Evolutionary conservation across 345 rosid species (phyloP).

Genomic region (Gossypium sturtianum): DNA sequence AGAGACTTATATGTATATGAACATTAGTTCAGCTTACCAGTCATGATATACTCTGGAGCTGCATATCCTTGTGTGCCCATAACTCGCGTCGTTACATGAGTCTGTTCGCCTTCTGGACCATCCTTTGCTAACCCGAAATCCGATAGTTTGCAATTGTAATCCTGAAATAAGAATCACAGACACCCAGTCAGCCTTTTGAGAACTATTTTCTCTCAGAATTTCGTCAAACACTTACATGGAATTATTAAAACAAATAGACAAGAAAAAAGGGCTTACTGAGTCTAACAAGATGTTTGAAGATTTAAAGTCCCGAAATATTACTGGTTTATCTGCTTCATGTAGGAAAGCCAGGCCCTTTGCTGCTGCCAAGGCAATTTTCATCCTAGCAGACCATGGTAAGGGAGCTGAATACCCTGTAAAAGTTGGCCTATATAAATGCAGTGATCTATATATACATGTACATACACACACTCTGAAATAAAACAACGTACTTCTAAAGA

Average conservation of each 20-base stretch:
- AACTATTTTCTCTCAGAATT: background rate
- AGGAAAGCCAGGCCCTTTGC: slow-evolving; percentile 81
- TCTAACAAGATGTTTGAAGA: slow-evolving; percentile 68
- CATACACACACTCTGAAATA: background rate
- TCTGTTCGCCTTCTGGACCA: slow-evolving; percentile 53
- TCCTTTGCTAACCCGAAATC: slow-evolving; percentile 60
- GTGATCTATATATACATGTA: background rate
- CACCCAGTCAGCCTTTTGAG: background rate
- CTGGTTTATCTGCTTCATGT: slow-evolving; percentile 71
- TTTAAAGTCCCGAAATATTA: slow-evolving; percentile 74
- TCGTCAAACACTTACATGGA: background rate
- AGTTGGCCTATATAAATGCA: background rate
- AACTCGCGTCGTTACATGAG: slow-evolving; percentile 42
- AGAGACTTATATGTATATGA: no score
- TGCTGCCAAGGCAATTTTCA: slow-evolving; percentile 75
- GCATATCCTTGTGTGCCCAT: slow-evolving; percentile 65
- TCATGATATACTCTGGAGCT: slow-evolving; percentile 58
- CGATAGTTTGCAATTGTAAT: slow-evolving; percentile 45
- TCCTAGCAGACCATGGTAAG: slow-evolving; percentile 66
- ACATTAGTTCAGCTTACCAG: slow-evolving; percentile 28
- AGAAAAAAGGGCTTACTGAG: slow-evolving; percentile 31
- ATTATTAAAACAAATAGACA: background rate
- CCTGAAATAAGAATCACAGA: slow-evolving; percentile 24
- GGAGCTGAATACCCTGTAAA: slow-evolving; percentile 29
- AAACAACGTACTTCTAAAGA: slow-evolving; percentile 51